Base-by-base conservation (phyloP, 345 rosid genomes). In the Clausena lansium region DNA sequence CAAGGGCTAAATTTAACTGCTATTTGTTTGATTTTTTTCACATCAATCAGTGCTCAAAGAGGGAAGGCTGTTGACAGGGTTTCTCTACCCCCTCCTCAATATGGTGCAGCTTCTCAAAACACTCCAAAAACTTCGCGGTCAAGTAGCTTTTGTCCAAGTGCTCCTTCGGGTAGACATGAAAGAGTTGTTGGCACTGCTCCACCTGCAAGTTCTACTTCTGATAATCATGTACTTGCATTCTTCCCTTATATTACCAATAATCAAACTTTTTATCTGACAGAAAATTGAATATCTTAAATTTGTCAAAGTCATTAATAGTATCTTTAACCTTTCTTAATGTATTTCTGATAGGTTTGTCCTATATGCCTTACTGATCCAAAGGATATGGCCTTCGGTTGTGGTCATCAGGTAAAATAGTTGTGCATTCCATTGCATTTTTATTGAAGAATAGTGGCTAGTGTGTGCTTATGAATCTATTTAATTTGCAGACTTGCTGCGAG, bases 311-410 rank as follows among this genome's bases (percentile, higher is more conserved):
- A 9, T 17, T 39, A 17, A 25, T 36, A 54, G 36, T 24, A 54
- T 52, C 50, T 55, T 66, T 10, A 24, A 54, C 36, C 14, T 60
- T 70, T 78, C 55, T 58, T 13, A 15, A 54, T 58, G 64, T 45
- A 55, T 8, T 60, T 74, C 52, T 64, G 67, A 32, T 85, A 91
- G 95, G 80, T 82, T 73, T 91, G 95, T 70, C 92, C 91, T 47
- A 86, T 91, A 76, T 91, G 95, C 82, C 83, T 91, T 38, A 80
- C 86, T 41, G 83, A 88, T 78, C 83, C 57, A 7, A 91, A 90
- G 79, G 86, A 91, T 77, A 90, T 91, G 95, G 95, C 95, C 74
- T 91, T 91, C 25, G 91, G 92, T 33, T 91, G 95, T 45, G 95
- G 95, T 39, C 95, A 91, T 84, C 95, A 91, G 95, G 95, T 91